phyloP scores from a whole-genome alignment of 441 rosid species.

The Cnidoscolus chayamansa region DNA sequence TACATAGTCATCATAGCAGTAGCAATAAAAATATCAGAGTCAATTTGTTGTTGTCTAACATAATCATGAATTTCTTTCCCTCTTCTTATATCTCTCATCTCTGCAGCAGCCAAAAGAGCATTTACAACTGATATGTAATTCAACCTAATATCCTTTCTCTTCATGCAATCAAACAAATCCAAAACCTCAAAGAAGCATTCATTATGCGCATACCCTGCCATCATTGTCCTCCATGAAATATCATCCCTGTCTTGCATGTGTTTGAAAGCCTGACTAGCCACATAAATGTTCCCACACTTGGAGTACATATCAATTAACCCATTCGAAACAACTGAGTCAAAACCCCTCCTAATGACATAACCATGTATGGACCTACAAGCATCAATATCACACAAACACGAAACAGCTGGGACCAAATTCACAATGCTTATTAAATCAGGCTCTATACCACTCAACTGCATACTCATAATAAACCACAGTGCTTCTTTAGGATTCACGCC shows the following conservation, averaged over 20 bases:
- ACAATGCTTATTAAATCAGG: slow-evolving; percentile 63
- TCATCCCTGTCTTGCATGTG: slow-evolving; percentile 42
- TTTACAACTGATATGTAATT: slow-evolving; percentile 39
- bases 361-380: slow-evolving; percentile 66
- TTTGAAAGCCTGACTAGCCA: slow-evolving; percentile 49
- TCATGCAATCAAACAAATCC: slow-evolving; percentile 62
- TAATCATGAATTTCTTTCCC: slow-evolving; percentile 41
- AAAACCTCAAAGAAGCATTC: slow-evolving; percentile 63
- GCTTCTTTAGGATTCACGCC: slow-evolving; percentile 59
- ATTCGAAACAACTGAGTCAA: slow-evolving; percentile 52
- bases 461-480: slow-evolving; percentile 38
- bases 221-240: slow-evolving; percentile 83
- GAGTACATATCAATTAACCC: slow-evolving; percentile 84
- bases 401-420: slow-evolving; percentile 64
- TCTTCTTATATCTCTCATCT: slow-evolving; percentile 34
- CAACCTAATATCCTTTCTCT: slow-evolving; percentile 27
- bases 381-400: slow-evolving; percentile 50
- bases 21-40: slow-evolving; percentile 37
- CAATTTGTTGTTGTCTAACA: slow-evolving; percentile 32
- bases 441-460: slow-evolving; percentile 44
- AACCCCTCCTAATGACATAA: slow-evolving; percentile 35
- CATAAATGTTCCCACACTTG: slow-evolving; percentile 61
- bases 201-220: slow-evolving; percentile 77
- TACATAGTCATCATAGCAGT: slow-evolving; percentile 60
- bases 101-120: slow-evolving; percentile 55